Conservation (phyloP, 441 rosid genomes). For the Eruca vesicaria region DNA sequence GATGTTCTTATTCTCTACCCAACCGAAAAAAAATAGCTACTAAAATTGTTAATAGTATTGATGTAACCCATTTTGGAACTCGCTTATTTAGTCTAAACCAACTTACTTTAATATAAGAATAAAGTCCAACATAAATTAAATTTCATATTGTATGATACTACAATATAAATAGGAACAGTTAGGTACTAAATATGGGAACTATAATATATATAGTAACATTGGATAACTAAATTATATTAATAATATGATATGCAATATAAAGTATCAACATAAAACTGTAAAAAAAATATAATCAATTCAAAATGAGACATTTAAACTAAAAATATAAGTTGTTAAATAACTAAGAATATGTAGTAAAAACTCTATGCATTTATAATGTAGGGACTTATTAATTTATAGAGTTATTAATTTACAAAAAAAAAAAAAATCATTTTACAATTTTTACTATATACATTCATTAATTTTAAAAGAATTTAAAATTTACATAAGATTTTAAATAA, state of each 20-base stretch:
- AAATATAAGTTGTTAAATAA: not conserved
- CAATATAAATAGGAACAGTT: not conserved
- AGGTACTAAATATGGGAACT: not conserved
- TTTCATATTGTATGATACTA: no score
- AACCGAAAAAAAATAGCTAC: no score
- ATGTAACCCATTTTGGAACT: no score
- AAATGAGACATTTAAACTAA: not conserved
- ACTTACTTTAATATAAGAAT: no score
- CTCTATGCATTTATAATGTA: not conserved
- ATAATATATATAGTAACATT: not conserved
- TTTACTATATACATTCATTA: not conserved
- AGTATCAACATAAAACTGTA: not conserved
- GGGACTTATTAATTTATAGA: not conserved
- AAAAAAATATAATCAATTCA: not conserved
- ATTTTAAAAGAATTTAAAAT: no score
- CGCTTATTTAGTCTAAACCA: no score
- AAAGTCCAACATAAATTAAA: no score
- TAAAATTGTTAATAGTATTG: no score
- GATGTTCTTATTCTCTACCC: no score
- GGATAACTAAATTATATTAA: not conserved
- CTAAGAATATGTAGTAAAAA: not conserved
- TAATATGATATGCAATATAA: not conserved
- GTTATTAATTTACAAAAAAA: no score
- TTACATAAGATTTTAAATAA: no score
- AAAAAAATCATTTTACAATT: not conserved